A percentile compares a stretch with the other conserved stretches of the same genome.
Evolutionary conservation across 2,329 filamentous ascomycete genomes (phyloP).

Genomic region (Fusarium buharicum): DNA sequence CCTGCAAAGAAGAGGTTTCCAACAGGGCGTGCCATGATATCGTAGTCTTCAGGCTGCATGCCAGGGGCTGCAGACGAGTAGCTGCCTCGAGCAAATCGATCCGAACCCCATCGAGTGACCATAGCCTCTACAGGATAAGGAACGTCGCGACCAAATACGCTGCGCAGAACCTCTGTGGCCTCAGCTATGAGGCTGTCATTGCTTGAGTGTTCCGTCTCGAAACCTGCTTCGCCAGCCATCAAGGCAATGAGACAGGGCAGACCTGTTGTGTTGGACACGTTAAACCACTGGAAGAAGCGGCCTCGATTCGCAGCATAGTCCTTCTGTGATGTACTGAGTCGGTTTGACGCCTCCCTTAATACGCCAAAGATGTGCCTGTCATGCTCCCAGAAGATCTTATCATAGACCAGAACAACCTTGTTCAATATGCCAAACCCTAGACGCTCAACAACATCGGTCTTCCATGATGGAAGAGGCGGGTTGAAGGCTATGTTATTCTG

Average conservation of each 20-base stretch:
- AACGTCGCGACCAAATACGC: slow-evolving; percentile 77
- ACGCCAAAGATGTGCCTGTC: slow-evolving; percentile 94
- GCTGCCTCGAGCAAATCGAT: slow-evolving; percentile 90
- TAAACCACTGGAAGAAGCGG: slow-evolving; percentile 99
- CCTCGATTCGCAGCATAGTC: slow-evolving; percentile 84
- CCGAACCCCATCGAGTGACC: slow-evolving; percentile 90
- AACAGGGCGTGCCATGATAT: slow-evolving; percentile 84
- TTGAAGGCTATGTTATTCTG: slow-evolving; percentile 83
- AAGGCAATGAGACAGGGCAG: slow-evolving; percentile 88
- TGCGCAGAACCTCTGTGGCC: slow-evolving; percentile 80
- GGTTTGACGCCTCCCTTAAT: slow-evolving; percentile 76
- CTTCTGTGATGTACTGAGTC: slow-evolving; percentile 77
- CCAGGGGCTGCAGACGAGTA: slow-evolving; percentile 92
- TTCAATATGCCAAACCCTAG: slow-evolving; percentile 95
- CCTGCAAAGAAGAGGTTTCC: slow-evolving; percentile 95
- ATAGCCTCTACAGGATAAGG: slow-evolving; percentile 86
- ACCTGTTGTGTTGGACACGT: slow-evolving; percentile 89
- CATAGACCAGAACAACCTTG: slow-evolving; percentile 92
- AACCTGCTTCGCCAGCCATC: slow-evolving; percentile 95
- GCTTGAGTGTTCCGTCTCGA: slow-evolving; percentile 81
- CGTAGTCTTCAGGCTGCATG: slow-evolving; percentile 88
- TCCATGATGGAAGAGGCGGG: slow-evolving; percentile 90
- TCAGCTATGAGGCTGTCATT: slow-evolving; percentile 82
- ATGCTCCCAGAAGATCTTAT: slow-evolving; percentile 89
- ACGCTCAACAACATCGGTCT: slow-evolving; percentile 79